These are phyloP conservation scores for bread wheat (Triticum aestivum) DNA, from an alignment of 176 grass and related monocot genomes.

Conservation along the genomic window DNA sequence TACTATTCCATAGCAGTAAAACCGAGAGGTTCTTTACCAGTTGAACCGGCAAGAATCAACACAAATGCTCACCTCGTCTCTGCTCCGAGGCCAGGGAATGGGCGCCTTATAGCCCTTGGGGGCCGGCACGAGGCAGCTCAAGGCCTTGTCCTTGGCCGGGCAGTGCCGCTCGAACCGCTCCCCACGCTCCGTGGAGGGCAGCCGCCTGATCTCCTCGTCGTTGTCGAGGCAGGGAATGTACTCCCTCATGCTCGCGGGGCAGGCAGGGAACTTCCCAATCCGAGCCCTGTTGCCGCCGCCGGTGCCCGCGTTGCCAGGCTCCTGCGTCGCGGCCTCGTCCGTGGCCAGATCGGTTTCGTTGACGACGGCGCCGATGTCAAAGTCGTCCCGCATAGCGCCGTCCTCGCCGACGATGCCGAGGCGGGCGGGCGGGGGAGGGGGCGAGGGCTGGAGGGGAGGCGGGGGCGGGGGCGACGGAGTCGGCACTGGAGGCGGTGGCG, in stretches of 20 bases:
- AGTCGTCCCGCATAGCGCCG: slow-evolving; percentile 72
- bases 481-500: slow-evolving; percentile 22
- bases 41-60: slow-evolving; percentile 16
- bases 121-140: slow-evolving; percentile 69
- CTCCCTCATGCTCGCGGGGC: slow-evolving; percentile 69
- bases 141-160: slow-evolving; percentile 55
- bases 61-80: slow-evolving; percentile 73
- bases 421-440: slow-evolving; percentile 33
- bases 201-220: slow-evolving; percentile 65
- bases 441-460: slow-evolving; percentile 13
- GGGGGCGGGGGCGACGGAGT: background rate
- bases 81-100: slow-evolving; percentile 85
- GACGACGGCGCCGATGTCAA: slow-evolving; percentile 46
- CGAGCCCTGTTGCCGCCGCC: background rate
- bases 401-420: slow-evolving; percentile 70
- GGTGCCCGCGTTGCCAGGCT: background rate
- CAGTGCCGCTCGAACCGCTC: slow-evolving; percentile 92
- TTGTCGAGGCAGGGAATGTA: slow-evolving; percentile 97
- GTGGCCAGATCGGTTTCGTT: slow-evolving; percentile 50
- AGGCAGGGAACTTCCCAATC: slow-evolving; percentile 55
- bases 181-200: slow-evolving; percentile 57
- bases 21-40: background rate
- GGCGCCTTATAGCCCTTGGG: slow-evolving; percentile 76
- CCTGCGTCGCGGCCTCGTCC: slow-evolving; percentile 17
- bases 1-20: background rate